Conservation (phyloP, 2,329 filamentous ascomycete genomes). For the Aspergillus terreus region DNA sequence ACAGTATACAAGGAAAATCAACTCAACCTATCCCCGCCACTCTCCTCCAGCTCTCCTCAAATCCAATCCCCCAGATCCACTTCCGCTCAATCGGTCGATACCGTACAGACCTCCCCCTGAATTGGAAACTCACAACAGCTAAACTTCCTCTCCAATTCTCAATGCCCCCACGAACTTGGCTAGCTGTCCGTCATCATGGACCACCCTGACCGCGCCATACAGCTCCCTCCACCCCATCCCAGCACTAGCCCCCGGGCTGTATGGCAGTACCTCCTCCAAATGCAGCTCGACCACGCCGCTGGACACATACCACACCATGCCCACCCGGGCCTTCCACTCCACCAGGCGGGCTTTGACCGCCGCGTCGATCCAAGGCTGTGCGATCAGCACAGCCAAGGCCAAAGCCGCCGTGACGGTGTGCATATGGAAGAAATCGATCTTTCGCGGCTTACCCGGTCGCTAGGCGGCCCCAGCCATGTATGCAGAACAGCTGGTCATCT, state of each 20-base stretch:
- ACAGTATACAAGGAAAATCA: too few relatives aligned
- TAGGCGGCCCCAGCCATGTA: constrained; percentile 1
- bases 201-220: not conserved
- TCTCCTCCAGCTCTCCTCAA: constrained; percentile 1
- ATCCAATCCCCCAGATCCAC: constrained; percentile 1
- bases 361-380: not conserved
- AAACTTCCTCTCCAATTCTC: not conserved
- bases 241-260: not conserved
- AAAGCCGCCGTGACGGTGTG: constrained; percentile 1
- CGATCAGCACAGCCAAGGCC: not conserved
- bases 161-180: constrained; percentile 2
- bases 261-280: not conserved
- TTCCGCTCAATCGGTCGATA: constrained; percentile 1
- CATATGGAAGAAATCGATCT: constrained; percentile 5
- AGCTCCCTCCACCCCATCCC: not conserved
- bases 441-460: not conserved
- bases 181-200: constrained; percentile 4
- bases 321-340: constrained; percentile 3
- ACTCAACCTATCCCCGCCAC: too few relatives aligned
- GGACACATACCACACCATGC: constrained; percentile 1
- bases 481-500: not conserved
- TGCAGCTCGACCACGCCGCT: not conserved
- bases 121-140: not conserved
- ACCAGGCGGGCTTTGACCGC: not conserved
- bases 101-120: not conserved